These are phyloP conservation scores for Penicillium sp. DNA, from an alignment of 2,329 filamentous ascomycete genomes.

Conservation along the genomic window DNA sequence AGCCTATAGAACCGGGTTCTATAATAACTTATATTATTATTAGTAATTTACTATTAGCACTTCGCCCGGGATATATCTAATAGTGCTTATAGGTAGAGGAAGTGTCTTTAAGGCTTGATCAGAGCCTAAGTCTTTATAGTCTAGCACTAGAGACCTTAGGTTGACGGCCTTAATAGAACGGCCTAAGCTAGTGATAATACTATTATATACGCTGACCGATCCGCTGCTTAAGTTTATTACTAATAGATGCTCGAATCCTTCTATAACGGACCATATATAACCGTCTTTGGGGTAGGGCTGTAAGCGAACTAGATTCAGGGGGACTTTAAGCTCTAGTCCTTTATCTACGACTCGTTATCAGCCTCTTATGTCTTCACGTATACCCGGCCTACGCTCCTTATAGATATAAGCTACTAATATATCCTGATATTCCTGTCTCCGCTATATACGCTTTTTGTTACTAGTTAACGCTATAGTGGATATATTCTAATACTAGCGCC, in stretches of 20 bases:
- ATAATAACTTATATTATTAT: background rate
- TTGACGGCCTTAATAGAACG: background rate
- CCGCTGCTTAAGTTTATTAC: background rate
- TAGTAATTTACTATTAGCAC: too few relatives aligned
- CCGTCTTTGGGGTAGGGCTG: background rate
- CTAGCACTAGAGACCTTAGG: background rate
- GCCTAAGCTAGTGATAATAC: background rate
- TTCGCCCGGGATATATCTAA: background rate
- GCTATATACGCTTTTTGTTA: background rate
- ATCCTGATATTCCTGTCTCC: background rate
- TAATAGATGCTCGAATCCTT: background rate
- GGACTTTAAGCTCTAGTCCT: background rate
- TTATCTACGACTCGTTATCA: background rate
- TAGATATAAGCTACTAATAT: background rate
- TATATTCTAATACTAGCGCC: too few relatives aligned
- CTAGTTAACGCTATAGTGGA: background rate
- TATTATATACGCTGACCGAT: background rate
- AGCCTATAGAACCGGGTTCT: background rate
- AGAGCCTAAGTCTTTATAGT: background rate
- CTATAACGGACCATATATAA: background rate
- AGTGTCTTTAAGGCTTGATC: background rate
- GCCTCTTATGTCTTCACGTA: background rate
- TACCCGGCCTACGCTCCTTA: background rate
- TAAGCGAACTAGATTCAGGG: background rate
- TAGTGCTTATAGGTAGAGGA: background rate